Conservation (phyloP, 108 stramenopile genomes). For the Skeletonema grethae region DNA sequence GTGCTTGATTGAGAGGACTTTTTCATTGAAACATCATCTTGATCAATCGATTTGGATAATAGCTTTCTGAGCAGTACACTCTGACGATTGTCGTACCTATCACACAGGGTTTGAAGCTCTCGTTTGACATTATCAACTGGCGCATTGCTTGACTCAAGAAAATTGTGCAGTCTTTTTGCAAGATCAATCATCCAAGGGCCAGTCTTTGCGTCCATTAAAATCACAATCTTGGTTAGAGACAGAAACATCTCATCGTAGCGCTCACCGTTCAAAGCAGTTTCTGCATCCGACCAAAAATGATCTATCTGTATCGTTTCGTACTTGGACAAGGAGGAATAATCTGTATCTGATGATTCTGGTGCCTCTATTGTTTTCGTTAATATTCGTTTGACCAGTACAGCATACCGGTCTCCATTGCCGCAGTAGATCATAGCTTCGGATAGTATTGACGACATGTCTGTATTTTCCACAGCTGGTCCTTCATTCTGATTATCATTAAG, state of each 20-base stretch:
- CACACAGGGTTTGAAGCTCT: constrained; percentile 7
- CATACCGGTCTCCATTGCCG: constrained; percentile 41
- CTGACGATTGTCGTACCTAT: constrained; percentile 9
- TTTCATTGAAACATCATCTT: background rate
- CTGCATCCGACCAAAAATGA: constrained; percentile 23
- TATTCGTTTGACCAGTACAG: constrained; percentile 38
- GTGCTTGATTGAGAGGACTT: background rate
- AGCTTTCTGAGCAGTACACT: constrained; percentile 18
- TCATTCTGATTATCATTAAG: background rate
- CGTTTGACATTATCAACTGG: constrained; percentile 7
- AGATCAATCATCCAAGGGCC: constrained; percentile 19
- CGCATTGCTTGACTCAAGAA: constrained; percentile 9
- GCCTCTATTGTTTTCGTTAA: constrained; percentile 14
- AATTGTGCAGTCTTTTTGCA: constrained; percentile 9
- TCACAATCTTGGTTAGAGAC: constrained; percentile 15
- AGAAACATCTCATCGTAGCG: constrained; percentile 14
- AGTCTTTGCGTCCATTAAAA: constrained; percentile 20
- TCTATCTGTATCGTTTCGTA: constrained; percentile 10
- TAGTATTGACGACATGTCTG: constrained; percentile 11
- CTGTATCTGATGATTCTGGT: background rate
- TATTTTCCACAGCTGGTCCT: background rate
- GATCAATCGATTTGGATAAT: constrained; percentile 10
- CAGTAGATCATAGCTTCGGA: constrained; percentile 30
- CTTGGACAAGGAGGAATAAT: background rate
- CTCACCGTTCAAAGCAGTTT: constrained; percentile 3